phyloP scores from a whole-genome alignment of 176 grass and related monocot species.

The Metroxylon sagu region DNA sequence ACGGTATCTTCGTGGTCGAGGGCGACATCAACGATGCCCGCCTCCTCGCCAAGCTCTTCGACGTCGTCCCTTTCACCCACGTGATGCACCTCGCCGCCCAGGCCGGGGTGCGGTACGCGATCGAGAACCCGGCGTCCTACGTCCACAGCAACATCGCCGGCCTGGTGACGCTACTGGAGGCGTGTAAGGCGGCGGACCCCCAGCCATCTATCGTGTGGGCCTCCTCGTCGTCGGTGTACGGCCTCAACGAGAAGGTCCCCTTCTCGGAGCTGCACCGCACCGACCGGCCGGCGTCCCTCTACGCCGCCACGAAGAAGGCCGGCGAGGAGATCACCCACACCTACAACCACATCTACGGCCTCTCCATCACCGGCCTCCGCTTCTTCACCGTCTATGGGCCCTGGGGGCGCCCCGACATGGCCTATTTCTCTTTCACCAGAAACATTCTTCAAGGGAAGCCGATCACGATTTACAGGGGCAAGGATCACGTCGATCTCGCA shows the following conservation, averaged over 20 bases:
- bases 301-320: constrained; percentile 94
- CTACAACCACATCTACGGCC: constrained; percentile 94
- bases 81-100: constrained; percentile 83
- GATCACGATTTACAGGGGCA: constrained; percentile 76
- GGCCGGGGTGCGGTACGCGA: constrained; percentile 88
- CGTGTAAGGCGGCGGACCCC: constrained; percentile 71
- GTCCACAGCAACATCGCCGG: constrained; percentile 87
- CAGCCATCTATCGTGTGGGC: constrained; percentile 91
- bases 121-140: constrained; percentile 71
- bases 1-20: constrained; percentile 65
- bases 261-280: constrained; percentile 74
- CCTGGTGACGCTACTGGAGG: constrained; percentile 68
- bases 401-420: constrained; percentile 83
- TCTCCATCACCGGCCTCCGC: constrained; percentile 68
- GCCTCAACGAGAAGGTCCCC: constrained; percentile 80
- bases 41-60: constrained; percentile 72
- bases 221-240: constrained; percentile 75
- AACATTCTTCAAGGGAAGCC: constrained; percentile 85
- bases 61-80: constrained; percentile 63
- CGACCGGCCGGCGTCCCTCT: constrained; percentile 70
- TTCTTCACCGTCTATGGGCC: constrained; percentile 94
- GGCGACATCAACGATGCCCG: constrained; percentile 81
- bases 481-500: constrained; percentile 48
- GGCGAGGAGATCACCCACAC: constrained; percentile 91
- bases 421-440: constrained; percentile 83